Evolutionary conservation across 805 yeast species (phyloP).

Genomic region (Schizosaccharomyces cryophilus): DNA sequence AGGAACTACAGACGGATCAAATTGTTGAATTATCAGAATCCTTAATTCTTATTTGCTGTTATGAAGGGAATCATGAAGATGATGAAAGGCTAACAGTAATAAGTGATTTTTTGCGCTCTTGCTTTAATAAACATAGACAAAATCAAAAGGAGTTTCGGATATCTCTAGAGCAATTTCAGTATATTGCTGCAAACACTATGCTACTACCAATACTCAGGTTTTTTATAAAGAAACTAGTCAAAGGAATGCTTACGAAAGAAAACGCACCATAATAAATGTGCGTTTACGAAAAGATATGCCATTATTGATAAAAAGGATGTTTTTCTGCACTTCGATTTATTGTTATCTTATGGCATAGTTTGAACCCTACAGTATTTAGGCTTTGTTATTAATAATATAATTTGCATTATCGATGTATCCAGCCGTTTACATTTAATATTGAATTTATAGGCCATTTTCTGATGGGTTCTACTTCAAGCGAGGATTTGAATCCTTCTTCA

Average conservation of each 20-base stretch:
- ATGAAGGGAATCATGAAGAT: not conserved
- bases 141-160: not conserved
- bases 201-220: not conserved
- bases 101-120: not conserved
- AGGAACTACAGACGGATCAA: not conserved
- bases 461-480: constrained; percentile 33
- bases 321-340: too few relatives aligned
- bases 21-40: not conserved
- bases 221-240: not conserved
- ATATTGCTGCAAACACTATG: not conserved
- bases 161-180: not conserved
- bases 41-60: not conserved
- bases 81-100: not conserved
- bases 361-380: not conserved
- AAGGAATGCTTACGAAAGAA: not conserved
- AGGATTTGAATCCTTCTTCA: constrained; percentile 25
- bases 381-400: not conserved
- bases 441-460: constrained; percentile 37
- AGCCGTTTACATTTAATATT: not conserved
- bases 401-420: not conserved
- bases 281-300: not conserved
- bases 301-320: too few relatives aligned
- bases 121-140: not conserved
- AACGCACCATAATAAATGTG: not conserved
- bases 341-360: too few relatives aligned